Evolutionary conservation across 1,139 yeast genomes (phyloP).

Genomic region (Yamadazyma pseudoaaseri): DNA sequence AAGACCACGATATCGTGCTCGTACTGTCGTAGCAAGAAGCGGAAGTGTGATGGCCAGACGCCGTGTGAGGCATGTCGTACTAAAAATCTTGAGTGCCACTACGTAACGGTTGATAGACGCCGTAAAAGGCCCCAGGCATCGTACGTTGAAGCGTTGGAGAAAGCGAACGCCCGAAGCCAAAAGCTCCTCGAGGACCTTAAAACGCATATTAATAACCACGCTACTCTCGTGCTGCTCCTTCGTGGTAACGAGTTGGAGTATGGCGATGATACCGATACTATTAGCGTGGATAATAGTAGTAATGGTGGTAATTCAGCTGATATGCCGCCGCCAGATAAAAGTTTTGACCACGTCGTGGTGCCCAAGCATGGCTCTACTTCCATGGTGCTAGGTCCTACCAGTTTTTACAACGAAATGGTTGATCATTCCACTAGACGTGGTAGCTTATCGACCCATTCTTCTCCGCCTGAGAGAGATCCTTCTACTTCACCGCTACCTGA

Average conservation of each 20-base stretch:
- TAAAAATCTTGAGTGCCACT: slow-evolving; percentile 8
- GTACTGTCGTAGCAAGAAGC: slow-evolving; percentile 4
- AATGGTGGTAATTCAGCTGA: too few species aligned
- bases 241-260: too few species aligned
- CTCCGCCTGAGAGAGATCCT: not conserved
- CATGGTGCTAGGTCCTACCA: slow-evolving; percentile 13
- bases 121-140: slow-evolving; percentile 7
- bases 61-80: slow-evolving; percentile 9
- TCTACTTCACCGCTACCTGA: not conserved
- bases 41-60: slow-evolving; percentile 11
- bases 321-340: too few species aligned
- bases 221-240: too few species aligned
- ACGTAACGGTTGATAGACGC: slow-evolving; percentile 10
- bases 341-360: slow-evolving; percentile 9
- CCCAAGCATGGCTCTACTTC: slow-evolving; percentile 7
- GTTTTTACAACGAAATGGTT: slow-evolving; percentile 11
- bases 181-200: slow-evolving; percentile 5
- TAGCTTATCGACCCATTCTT: not conserved
- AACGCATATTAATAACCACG: too few species aligned
- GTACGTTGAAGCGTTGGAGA: slow-evolving; percentile 11
- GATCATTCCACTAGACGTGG: not conserved
- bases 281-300: too few species aligned
- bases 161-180: slow-evolving; percentile 5
- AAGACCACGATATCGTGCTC: slow-evolving; percentile 3
- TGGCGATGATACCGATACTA: too few species aligned